A percentile compares a stretch with the other conserved stretches of the same genome.
Conservation (phyloP, 2,329 filamentous ascomycete genomes). For the Diplodia seriata region DNA sequence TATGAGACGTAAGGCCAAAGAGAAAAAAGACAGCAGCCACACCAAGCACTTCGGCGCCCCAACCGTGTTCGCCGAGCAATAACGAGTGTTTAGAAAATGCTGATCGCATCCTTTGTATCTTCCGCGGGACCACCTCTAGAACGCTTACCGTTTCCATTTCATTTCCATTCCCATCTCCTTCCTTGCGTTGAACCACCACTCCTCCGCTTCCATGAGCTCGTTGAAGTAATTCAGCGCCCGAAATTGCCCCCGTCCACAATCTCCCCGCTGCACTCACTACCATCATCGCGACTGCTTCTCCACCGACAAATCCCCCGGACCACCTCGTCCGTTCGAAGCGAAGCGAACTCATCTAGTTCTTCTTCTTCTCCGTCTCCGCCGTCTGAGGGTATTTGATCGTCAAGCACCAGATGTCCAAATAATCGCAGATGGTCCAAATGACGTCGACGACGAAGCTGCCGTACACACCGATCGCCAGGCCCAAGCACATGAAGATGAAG, state of each 20-base stretch:
- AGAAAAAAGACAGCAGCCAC: neutral
- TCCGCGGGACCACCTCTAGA: neutral
- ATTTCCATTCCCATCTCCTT: neutral
- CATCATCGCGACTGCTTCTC: constrained; percentile 1
- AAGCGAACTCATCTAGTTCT: neutral
- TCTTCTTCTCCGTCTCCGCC: constrained; percentile 42
- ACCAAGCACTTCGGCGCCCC: neutral
- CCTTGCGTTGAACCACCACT: too few species aligned
- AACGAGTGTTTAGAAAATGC: constrained; percentile 7
- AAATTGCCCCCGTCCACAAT: neutral
- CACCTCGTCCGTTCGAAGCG: neutral
- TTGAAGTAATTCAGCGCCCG: neutral
- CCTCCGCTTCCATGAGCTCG: neutral
- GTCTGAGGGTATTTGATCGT: constrained; percentile 85
- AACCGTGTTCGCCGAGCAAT: neutral
- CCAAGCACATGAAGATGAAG: constrained; percentile 88
- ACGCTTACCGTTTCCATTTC: neutral
- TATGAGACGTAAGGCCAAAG: neutral
- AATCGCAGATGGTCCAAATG: constrained; percentile 97
- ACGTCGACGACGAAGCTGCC: constrained; percentile 97
- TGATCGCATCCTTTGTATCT: neutral
- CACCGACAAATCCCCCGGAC: neutral
- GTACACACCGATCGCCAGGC: constrained; percentile 87
- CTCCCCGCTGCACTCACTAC: neutral
- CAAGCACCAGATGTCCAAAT: constrained; percentile 97